Percentiles rank a stretch among this genome's conserved stretches.
These are phyloP conservation scores for Dictyostelium intermedium DNA, from an alignment of 78 protist genomes.

Conservation along the genomic window DNA sequence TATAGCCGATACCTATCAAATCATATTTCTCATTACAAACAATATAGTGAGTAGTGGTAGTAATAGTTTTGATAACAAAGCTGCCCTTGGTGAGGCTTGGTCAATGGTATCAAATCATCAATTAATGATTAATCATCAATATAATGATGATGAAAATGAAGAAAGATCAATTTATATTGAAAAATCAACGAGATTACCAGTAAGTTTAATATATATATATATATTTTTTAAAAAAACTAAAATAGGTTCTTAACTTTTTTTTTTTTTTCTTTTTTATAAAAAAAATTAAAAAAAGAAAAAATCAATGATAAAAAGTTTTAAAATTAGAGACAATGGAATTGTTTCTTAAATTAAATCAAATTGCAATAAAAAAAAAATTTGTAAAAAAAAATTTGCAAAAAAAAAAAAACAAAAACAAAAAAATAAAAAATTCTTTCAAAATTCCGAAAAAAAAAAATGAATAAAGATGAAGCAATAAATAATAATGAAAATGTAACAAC, in stretches of 20 bases:
- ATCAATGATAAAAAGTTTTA: background rate
- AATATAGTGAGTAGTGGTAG: background rate
- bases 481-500: background rate
- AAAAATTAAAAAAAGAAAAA: background rate
- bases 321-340: background rate
- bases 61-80: background rate
- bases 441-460: too few species aligned
- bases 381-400: background rate
- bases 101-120: constrained; percentile 42
- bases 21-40: constrained; percentile 24
- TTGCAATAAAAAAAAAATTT: background rate
- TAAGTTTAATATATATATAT: background rate
- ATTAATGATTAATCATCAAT: constrained; percentile 11
- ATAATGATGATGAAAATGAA: constrained; percentile 33
- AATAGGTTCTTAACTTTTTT: background rate
- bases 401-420: background rate
- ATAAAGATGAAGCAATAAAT: background rate
- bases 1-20: constrained; percentile 14
- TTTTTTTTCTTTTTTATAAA: background rate
- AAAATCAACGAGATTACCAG: constrained; percentile 5
- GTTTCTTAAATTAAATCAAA: background rate
- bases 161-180: constrained; percentile 27
- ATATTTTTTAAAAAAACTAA: background rate
- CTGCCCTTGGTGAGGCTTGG: constrained; percentile 63
- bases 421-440: background rate